phyloP scores from a whole-genome alignment of 2,329 filamentous ascomycete species.

The Cladobotryum mycophilum region DNA sequence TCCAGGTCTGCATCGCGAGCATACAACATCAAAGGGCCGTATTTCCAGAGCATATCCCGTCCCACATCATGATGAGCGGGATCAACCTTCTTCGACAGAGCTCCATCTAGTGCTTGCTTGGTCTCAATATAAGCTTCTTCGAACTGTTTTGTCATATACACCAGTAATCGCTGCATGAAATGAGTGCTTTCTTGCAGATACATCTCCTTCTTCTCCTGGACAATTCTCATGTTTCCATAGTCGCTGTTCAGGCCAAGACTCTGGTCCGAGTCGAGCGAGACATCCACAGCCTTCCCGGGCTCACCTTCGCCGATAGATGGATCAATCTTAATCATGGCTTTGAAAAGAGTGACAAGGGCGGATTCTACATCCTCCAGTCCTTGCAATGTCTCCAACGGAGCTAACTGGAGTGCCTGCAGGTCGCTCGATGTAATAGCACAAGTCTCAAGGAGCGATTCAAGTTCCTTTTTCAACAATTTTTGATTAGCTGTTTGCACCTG shows the following conservation, averaged over 20 bases:
- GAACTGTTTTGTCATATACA: constrained; percentile 78
- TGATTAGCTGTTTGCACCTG: constrained; percentile 98
- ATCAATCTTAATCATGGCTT: constrained; percentile 90
- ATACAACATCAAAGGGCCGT: constrained; percentile 82
- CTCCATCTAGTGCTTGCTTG: constrained; percentile 55
- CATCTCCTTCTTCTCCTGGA: constrained; percentile 89
- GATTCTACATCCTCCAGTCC: constrained; percentile 73
- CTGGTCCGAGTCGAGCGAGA: constrained; percentile 37
- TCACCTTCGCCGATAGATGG: constrained; percentile 60
- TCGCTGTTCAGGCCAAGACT: constrained; percentile 58
- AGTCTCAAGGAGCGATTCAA: constrained; percentile 82
- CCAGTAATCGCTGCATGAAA: constrained; percentile 73
- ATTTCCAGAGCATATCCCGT: constrained; percentile 74
- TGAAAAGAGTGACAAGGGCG: constrained; percentile 76
- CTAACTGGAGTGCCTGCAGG: constrained; percentile 65
- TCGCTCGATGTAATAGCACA: constrained; percentile 77
- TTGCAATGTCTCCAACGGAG: constrained; percentile 63
- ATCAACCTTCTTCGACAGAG: constrained; percentile 62
- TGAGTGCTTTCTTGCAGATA: constrained; percentile 69
- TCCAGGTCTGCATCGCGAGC: constrained; percentile 74
- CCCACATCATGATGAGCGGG: constrained; percentile 63
- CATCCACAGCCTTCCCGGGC: constrained; percentile 41
- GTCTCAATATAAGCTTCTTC: constrained; percentile 67
- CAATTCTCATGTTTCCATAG: constrained; percentile 84
- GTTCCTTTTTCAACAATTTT: constrained; percentile 82